A percentile compares a stretch with the other conserved stretches of the same genome.
Evolutionary conservation across 2,329 filamentous ascomycete genomes (phyloP).

Genomic region (Xylariaceae sp.): DNA sequence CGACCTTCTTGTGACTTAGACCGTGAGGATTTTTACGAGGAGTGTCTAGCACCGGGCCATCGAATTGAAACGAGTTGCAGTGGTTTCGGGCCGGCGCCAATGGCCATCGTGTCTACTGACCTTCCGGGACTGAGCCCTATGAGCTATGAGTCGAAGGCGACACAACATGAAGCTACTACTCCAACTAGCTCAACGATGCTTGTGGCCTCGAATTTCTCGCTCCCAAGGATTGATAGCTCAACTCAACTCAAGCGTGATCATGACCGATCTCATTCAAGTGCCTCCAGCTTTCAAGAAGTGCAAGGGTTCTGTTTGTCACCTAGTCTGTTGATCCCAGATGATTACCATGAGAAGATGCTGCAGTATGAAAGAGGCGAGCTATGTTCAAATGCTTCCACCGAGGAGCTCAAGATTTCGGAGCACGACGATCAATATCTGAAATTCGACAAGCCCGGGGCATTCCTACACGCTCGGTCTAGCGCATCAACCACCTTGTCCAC

Average conservation of each 20-base stretch:
- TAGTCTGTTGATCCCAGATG: slow-evolving; percentile 66
- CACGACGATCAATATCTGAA: slow-evolving; percentile 46
- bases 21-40: slow-evolving; percentile 41
- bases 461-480: slow-evolving; percentile 55
- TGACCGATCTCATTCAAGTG: slow-evolving; percentile 52
- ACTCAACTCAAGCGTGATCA: slow-evolving; percentile 43
- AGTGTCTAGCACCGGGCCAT: slow-evolving; percentile 5
- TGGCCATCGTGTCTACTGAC: slow-evolving; percentile 46
- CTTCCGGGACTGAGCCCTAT: slow-evolving; percentile 57
- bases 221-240: slow-evolving; percentile 51
- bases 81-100: slow-evolving; percentile 18
- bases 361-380: slow-evolving; percentile 43
- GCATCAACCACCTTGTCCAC: slow-evolving; percentile 61
- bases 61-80: slow-evolving; percentile 18
- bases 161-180: slow-evolving; percentile 53
- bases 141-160: slow-evolving; percentile 52
- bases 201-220: slow-evolving; percentile 58
- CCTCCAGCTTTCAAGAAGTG: slow-evolving; percentile 64
- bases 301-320: slow-evolving; percentile 67
- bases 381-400: slow-evolving; percentile 41
- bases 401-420: slow-evolving; percentile 31
- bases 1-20: slow-evolving; percentile 59
- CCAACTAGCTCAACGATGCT: slow-evolving; percentile 47
- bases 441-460: slow-evolving; percentile 43
- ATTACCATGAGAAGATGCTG: slow-evolving; percentile 63